Conservation (phyloP, 139 green algal species). For the Yamagishiella unicocca region DNA sequence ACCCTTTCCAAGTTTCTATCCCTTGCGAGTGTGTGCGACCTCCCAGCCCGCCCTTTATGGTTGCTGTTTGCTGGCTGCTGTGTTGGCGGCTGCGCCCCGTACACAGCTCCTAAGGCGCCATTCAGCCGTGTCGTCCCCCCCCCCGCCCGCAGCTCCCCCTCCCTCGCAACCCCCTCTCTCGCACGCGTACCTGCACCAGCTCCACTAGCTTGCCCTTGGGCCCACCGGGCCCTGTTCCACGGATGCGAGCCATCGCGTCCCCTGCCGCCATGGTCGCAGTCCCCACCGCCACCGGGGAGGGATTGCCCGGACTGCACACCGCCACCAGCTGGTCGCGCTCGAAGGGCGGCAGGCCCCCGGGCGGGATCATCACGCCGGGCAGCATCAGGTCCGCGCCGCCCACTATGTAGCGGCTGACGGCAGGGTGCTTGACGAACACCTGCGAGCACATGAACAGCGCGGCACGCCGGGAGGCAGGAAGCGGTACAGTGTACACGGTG, state of each 20-base stretch:
- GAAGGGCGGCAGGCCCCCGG: slow-evolving; percentile 42
- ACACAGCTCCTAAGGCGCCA: too few species aligned
- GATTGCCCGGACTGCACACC: slow-evolving; percentile 71
- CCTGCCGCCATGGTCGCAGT: slow-evolving; percentile 55
- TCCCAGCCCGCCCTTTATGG: too few species aligned
- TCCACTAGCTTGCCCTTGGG: slow-evolving; percentile 70
- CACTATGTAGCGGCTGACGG: slow-evolving; percentile 70
- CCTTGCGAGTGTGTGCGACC: too few species aligned
- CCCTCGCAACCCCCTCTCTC: not conserved
- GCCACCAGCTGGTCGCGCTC: slow-evolving; percentile 56
- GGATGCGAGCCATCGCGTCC: slow-evolving; percentile 28
- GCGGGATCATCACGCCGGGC: slow-evolving; percentile 58
- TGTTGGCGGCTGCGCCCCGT: too few species aligned
- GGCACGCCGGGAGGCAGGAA: not conserved
- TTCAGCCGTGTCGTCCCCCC: too few species aligned
- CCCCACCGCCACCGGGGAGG: slow-evolving; percentile 67
- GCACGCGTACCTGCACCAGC: slow-evolving; percentile 55
- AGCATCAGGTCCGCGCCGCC: slow-evolving; percentile 81
- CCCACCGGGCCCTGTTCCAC: not conserved
- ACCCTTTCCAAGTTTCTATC: too few species aligned
- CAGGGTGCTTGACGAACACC: slow-evolving; percentile 72
- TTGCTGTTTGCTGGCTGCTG: too few species aligned
- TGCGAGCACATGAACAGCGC: not conserved
- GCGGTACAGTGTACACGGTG: too few species aligned
- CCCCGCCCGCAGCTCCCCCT: too few species aligned